Evolutionary conservation across 805 yeast genomes (phyloP).

Genomic region (Metschnikowia cubensis): DNA sequence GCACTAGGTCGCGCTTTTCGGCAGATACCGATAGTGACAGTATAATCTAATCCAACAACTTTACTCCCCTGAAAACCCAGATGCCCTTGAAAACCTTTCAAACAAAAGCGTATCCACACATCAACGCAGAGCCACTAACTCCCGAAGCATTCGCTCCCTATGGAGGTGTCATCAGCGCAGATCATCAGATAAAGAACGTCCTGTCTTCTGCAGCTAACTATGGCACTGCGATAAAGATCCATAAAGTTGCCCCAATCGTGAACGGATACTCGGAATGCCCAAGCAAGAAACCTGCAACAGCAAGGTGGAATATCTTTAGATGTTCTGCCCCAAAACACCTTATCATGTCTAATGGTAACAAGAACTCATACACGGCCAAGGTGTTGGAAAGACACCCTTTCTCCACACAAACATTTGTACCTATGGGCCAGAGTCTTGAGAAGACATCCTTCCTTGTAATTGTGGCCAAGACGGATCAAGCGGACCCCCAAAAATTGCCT

Average conservation of each 20-base stretch:
- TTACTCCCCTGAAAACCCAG: too few species aligned
- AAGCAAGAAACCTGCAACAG: constrained; percentile 45
- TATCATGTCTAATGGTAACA: constrained; percentile 21
- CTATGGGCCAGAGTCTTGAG: constrained; percentile 63
- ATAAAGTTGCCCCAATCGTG: constrained; percentile 63
- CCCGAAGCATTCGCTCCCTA: constrained; percentile 62
- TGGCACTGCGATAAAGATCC: constrained; percentile 85
- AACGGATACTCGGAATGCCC: constrained; percentile 49
- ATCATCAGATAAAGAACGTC: constrained; percentile 55
- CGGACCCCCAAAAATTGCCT: constrained; percentile 45
- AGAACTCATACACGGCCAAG: constrained; percentile 44
- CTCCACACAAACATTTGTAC: constrained; percentile 86
- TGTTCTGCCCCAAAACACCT: constrained; percentile 74
- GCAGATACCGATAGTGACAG: neutral
- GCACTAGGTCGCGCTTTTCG: constrained; percentile 1
- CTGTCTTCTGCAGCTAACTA: constrained; percentile 66
- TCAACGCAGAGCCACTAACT: constrained; percentile 56
- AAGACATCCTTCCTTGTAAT: constrained; percentile 69
- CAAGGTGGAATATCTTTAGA: constrained; percentile 81
- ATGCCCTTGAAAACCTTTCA: constrained; percentile 42
- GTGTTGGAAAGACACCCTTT: constrained; percentile 89
- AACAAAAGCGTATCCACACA: constrained; percentile 15
- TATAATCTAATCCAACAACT: neutral
- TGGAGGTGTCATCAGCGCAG: constrained; percentile 78
- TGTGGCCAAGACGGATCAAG: constrained; percentile 56